Percentiles rank a stretch among this genome's conserved stretches.
Evolutionary conservation across 345 rosid species (phyloP).

Genomic region (Populus davidiana): DNA sequence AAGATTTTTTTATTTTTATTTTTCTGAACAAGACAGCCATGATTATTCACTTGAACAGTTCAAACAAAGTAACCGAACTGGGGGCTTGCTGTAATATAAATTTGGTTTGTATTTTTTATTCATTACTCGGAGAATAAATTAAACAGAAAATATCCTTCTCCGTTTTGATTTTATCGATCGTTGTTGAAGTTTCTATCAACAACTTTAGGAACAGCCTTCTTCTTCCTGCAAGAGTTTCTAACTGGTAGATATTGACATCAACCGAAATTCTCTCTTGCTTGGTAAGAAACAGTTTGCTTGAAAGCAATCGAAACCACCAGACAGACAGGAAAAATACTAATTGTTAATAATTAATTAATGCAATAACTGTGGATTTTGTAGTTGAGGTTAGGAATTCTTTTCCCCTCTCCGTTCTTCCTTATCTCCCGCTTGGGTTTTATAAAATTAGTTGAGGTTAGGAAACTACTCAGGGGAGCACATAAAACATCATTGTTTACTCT

Average conservation of each 20-base stretch:
- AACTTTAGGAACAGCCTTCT: neutral
- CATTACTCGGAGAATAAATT: neutral
- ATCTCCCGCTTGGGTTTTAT: too few species aligned
- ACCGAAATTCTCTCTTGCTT: neutral
- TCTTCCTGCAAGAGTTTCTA: slow-evolving; percentile 6
- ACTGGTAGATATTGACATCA: slow-evolving; percentile 24
- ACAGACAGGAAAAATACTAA: neutral
- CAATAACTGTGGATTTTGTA: slow-evolving; percentile 4
- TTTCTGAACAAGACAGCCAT: too few species aligned
- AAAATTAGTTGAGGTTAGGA: slow-evolving; percentile 8
- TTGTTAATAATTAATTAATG: neutral
- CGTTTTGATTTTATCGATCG: too few species aligned
- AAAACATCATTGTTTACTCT: too few species aligned
- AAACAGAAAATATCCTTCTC: neutral
- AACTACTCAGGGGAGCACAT: neutral
- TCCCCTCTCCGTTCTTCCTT: neutral
- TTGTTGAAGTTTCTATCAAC: neutral
- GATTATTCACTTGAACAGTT: neutral
- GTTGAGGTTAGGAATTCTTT: slow-evolving; percentile 16
- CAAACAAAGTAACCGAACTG: neutral
- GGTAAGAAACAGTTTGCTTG: slow-evolving; percentile 17
- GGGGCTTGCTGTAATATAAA: neutral
- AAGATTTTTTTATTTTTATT: too few species aligned
- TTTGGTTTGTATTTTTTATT: neutral
- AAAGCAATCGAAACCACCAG: slow-evolving; percentile 6